Evolutionary conservation across 139 green algal species (phyloP).

Genomic region (Mesostigma viride): DNA sequence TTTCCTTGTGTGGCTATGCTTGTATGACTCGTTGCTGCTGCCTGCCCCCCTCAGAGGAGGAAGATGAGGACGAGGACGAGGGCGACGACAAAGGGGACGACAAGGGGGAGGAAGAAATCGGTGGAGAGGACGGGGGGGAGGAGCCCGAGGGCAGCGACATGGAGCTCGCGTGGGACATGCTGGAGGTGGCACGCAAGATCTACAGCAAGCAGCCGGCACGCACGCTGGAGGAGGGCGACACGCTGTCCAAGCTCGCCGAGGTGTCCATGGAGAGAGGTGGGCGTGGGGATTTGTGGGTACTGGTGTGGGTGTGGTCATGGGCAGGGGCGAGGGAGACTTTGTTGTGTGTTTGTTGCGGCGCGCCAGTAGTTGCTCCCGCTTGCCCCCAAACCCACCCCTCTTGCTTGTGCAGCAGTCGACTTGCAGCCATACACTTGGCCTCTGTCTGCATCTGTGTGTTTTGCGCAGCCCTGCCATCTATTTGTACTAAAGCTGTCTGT

Average conservation of each 20-base stretch:
- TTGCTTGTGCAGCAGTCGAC: too few relatives aligned
- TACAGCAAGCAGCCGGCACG: conserved; percentile 16
- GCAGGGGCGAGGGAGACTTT: too few relatives aligned
- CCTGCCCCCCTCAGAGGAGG: background rate
- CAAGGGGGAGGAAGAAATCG: conserved; percentile 23
- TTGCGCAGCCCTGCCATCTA: too few relatives aligned
- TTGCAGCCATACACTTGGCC: too few relatives aligned
- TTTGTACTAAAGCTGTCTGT: too few relatives aligned
- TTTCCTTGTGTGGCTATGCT: too few relatives aligned
- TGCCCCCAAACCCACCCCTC: too few relatives aligned
- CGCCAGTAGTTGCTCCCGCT: too few relatives aligned
- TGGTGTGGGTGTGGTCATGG: too few relatives aligned
- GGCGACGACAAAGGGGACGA: conserved; percentile 17
- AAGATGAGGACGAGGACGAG: conserved; percentile 20
- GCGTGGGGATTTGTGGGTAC: background rate
- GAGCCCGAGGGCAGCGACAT: conserved; percentile 43
- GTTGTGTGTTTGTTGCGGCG: background rate
- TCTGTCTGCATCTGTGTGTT: too few relatives aligned
- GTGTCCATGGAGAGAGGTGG: conserved; percentile 28
- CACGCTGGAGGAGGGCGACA: conserved; percentile 27
- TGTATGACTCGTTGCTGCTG: conserved; percentile 9
- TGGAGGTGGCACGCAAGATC: conserved; percentile 35
- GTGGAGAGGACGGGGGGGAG: conserved; percentile 10
- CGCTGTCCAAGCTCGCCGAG: conserved; percentile 25
- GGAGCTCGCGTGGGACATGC: conserved; percentile 55